Conservation (phyloP, 2,329 filamentous ascomycete genomes). For the Beauveria brongniartii region DNA sequence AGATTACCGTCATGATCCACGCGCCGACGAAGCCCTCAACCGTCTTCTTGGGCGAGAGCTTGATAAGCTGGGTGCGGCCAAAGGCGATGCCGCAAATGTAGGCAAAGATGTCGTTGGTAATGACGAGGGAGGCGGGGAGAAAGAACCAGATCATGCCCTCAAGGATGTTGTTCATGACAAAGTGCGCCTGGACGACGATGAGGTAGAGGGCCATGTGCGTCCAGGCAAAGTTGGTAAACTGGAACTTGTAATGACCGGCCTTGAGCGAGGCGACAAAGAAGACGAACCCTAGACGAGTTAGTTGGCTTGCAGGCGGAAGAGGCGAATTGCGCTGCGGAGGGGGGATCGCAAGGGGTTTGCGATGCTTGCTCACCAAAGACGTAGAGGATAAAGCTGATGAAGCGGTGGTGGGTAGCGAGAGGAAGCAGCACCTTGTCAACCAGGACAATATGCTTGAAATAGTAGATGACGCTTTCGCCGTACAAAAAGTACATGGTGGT, state of each 20-base stretch:
- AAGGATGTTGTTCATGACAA: slow-evolving; percentile 99
- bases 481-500: slow-evolving; percentile 99
- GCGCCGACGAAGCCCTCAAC: slow-evolving; percentile 95
- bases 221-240: slow-evolving; percentile 99
- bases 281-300: slow-evolving; percentile 66
- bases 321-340: neutral
- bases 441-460: slow-evolving; percentile 97
- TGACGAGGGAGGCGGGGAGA: slow-evolving; percentile 85
- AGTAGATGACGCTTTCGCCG: slow-evolving; percentile 98
- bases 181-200: slow-evolving; percentile 96
- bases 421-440: slow-evolving; percentile 90
- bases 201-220: slow-evolving; percentile 98
- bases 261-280: slow-evolving; percentile 95
- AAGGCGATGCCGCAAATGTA: slow-evolving; percentile 98
- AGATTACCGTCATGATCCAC: slow-evolving; percentile 90
- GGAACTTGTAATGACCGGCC: slow-evolving; percentile 94
- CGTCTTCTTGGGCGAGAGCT: slow-evolving; percentile 97
- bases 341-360: too few species aligned
- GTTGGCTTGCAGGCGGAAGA: slow-evolving; percentile 14
- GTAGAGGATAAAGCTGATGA: slow-evolving; percentile 98
- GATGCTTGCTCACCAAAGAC: slow-evolving; percentile 61
- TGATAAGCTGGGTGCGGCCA: slow-evolving; percentile 92
- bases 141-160: slow-evolving; percentile 99
- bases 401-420: slow-evolving; percentile 92
- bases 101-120: slow-evolving; percentile 97